Base-by-base conservation (phyloP, 2,329 filamentous ascomycete genomes). In the Rhynchosporium graminicola region DNA sequence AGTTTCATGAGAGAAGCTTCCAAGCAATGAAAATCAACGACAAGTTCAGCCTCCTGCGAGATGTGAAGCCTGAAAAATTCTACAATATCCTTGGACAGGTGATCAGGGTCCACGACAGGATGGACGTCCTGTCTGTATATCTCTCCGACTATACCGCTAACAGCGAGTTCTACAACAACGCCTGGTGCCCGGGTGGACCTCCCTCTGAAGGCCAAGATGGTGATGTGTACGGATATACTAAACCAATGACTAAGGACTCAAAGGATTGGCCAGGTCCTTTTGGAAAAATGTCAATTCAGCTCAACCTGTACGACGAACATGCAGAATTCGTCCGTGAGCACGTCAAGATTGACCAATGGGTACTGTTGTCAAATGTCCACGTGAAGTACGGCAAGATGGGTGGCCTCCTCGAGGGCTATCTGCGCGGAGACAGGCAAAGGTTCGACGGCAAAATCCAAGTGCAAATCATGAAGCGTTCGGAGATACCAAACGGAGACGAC, bases 131-230 rank as follows among this genome's bases (percentile, higher is more conserved):
- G 61, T 84, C 85, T 4, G 67, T 97, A 0, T 92, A 92, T 79
- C 78, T 96, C 20, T 89, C 90, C 0, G 93, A 97, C 75, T 97
- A 93, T 74, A 96, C 92, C 0, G 77, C 84, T 57, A 91, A 97
- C 70, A 71, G 79, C 0, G 63, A 71, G 0, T 86, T 97, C 62
- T 87, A 82, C 67, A 68, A 67, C 67, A 75, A 77, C 55, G 69
- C 71, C 10, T 75, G 70, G 63, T 71, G 73, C 29, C 70, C 65
- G 26, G 59, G 68, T 15, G 67, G 73, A 1, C 73, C 73, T 6
- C 68, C 68, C 3, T 59, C 68, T 5, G 73, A 65, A 3, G 72
- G 73, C 4, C 76, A 75, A 46, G 81, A 85, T 52, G 83, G 82
- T 3, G 84, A 88, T 67, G 74, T 77, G 0, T 84, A 77, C 64